Conservation (phyloP, 2,329 filamentous ascomycete species). For the Alternaria sp. region DNA sequence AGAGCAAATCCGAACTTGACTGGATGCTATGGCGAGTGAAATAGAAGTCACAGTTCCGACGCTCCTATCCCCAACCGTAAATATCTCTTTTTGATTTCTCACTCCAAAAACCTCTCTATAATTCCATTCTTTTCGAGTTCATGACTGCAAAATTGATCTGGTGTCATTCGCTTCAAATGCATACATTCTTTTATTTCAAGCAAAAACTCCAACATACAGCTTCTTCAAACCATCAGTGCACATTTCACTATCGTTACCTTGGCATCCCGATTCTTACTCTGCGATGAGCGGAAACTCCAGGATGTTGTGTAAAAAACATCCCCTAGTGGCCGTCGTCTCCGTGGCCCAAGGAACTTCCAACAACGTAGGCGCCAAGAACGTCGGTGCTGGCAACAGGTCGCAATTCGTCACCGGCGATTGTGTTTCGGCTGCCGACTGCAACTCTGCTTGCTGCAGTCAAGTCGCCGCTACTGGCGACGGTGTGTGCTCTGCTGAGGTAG, state of each 20-base stretch:
- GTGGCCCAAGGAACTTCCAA: constrained; percentile 39
- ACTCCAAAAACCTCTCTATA: constrained; percentile 8
- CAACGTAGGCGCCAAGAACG: constrained; percentile 38
- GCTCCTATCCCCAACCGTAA: not conserved
- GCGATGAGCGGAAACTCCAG: too few species aligned
- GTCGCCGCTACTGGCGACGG: constrained; percentile 33
- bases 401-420: constrained; percentile 48
- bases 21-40: not conserved
- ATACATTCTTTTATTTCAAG: constrained; percentile 16
- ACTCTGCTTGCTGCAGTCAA: constrained; percentile 39
- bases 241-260: constrained; percentile 31
- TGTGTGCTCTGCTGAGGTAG: constrained; percentile 43
- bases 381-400: constrained; percentile 37
- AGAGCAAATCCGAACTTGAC: not conserved
- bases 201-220: constrained; percentile 4
- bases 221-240: constrained; percentile 21
- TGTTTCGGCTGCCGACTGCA: constrained; percentile 41
- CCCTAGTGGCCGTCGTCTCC: constrained; percentile 27
- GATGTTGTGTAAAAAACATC: not conserved
- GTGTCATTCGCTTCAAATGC: constrained; percentile 39
- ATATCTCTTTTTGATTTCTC: not conserved
- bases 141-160: constrained; percentile 43
- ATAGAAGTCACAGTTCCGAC: not conserved
- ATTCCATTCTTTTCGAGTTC: constrained; percentile 36
- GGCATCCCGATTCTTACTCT: not conserved